Evolutionary conservation across 1,284 basidiomycete genomes (phyloP).

Genomic region (Austroboletus niveus): DNA sequence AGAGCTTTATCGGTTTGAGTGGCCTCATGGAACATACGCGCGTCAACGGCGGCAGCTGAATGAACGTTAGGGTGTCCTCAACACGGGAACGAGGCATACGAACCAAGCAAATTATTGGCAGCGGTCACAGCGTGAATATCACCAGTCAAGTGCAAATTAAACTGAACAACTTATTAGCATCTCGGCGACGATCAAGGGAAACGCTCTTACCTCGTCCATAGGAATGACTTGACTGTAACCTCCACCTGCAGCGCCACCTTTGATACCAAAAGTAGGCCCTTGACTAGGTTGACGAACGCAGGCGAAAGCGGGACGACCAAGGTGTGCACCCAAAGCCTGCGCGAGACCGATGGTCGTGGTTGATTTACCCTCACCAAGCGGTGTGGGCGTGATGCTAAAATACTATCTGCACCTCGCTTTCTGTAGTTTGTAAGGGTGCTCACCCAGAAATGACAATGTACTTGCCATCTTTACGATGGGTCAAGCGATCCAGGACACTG

Average conservation of each 20-base stretch:
- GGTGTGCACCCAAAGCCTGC: constrained; percentile 94
- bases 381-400: constrained; percentile 91
- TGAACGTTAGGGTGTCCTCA: constrained; percentile 10
- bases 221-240: constrained; percentile 99
- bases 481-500: constrained; percentile 81
- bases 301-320: constrained; percentile 91
- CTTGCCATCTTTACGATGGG: constrained; percentile 89
- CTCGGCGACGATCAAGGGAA: neutral
- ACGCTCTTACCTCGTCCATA: constrained; percentile 86
- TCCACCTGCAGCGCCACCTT: constrained; percentile 97
- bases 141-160: constrained; percentile 95
- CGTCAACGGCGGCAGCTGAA: constrained; percentile 91
- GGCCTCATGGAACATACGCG: constrained; percentile 97
- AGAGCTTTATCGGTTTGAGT: constrained; percentile 96
- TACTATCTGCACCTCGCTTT: neutral
- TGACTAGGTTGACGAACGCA: constrained; percentile 99
- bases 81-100: constrained; percentile 7
- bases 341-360: constrained; percentile 98
- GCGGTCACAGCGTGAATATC: constrained; percentile 98
- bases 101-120: constrained; percentile 93
- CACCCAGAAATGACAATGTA: constrained; percentile 95
- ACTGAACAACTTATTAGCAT: constrained; percentile 44
- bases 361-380: constrained; percentile 97
- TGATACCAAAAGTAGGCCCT: constrained; percentile 99
- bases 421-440: constrained; percentile 17